Percentiles rank a stretch among this genome's conserved stretches.
Conservation (phyloP, 2,329 filamentous ascomycete species). For the Scytalidium lignicola region DNA sequence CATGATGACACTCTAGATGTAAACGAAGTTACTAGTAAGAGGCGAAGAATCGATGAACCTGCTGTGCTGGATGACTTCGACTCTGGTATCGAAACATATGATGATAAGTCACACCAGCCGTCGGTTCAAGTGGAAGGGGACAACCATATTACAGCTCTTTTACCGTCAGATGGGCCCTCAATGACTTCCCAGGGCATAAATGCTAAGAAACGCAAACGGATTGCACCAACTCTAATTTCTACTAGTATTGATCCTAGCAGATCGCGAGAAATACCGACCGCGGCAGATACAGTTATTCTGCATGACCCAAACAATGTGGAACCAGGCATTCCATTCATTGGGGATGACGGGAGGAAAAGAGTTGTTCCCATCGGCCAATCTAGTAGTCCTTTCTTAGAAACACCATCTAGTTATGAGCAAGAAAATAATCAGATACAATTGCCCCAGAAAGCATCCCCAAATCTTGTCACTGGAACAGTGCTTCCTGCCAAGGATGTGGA, state of each 20-base stretch:
- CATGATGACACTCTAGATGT: neutral
- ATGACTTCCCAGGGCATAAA: conserved; percentile 4
- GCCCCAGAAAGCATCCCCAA: neutral
- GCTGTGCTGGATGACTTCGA: neutral
- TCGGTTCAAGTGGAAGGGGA: neutral
- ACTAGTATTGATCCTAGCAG: conserved; percentile 14
- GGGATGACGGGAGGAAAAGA: conserved; percentile 16
- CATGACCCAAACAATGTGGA: conserved; percentile 9
- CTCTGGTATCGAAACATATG: neutral
- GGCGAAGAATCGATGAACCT: neutral
- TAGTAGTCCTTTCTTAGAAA: neutral
- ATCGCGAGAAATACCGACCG: conserved; percentile 17
- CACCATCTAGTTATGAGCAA: neutral
- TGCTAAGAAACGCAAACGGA: conserved; percentile 27
- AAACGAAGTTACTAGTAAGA: neutral
- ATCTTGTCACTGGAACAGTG: neutral
- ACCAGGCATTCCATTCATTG: conserved; percentile 13
- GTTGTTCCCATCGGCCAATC: conserved; percentile 12
- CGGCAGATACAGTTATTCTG: conserved; percentile 16
- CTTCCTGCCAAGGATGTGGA: neutral
- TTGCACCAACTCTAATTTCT: conserved; percentile 25
- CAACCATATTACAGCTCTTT: neutral
- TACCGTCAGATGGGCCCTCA: neutral
- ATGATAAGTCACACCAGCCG: neutral
- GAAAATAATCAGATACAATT: neutral